phyloP scores from a whole-genome alignment of 805 yeast genomes.

The Starmerella etchellsii region DNA sequence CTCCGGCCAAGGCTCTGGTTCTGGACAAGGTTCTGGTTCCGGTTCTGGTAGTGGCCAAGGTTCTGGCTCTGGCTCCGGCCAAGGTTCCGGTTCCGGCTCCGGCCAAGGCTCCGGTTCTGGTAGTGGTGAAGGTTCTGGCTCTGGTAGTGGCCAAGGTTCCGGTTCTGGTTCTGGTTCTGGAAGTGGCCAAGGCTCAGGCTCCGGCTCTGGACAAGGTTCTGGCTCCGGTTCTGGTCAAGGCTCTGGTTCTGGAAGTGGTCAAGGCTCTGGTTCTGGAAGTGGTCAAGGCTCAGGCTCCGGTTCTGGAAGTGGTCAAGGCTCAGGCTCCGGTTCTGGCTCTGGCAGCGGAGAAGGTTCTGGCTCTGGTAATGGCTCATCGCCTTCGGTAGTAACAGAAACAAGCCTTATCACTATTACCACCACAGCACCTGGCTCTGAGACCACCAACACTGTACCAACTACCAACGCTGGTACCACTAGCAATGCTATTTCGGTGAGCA shows the following conservation, averaged over 20 bases:
- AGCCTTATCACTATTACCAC: too few species aligned
- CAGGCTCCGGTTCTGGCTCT: background rate
- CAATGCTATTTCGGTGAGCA: too few species aligned
- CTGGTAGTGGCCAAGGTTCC: background rate
- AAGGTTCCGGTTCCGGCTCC: too few species aligned
- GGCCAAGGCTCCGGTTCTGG: too few species aligned
- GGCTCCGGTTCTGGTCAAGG: slow-evolving; percentile 1
- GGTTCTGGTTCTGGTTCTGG: background rate
- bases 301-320: background rate
- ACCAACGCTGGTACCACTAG: too few species aligned
- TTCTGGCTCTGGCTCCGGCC: too few species aligned
- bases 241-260: background rate
- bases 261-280: background rate
- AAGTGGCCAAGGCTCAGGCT: background rate
- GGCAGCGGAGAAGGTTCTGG: background rate
- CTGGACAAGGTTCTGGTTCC: background rate
- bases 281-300: background rate
- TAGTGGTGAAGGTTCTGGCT: background rate
- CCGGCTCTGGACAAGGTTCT: background rate
- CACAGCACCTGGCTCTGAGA: background rate
- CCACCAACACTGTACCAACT: too few species aligned
- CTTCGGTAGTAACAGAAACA: too few species aligned
- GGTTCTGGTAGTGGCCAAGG: too few species aligned
- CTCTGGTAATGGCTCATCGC: background rate
- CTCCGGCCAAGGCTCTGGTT: background rate